These are phyloP conservation scores for Hibiscus trionum DNA, from an alignment of 345 rosid species.

Conservation along the genomic window DNA sequence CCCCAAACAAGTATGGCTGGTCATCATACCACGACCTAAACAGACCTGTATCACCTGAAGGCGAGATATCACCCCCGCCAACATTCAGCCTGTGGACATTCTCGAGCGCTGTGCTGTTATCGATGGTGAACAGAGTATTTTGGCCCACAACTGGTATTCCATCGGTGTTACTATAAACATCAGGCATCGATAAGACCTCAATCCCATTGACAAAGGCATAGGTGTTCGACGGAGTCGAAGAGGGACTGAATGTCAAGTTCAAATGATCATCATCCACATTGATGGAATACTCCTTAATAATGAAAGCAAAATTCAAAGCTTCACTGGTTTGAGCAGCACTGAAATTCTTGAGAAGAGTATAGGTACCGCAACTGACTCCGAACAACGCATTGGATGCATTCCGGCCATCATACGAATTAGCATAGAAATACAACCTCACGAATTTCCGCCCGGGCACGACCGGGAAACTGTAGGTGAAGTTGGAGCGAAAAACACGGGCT, in stretches of 20 bases:
- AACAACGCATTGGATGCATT: constrained; percentile 63
- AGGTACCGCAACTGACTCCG: constrained; percentile 50
- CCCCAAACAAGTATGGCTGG: constrained; percentile 53
- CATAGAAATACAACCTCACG: constrained; percentile 75
- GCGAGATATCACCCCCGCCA: constrained; percentile 81
- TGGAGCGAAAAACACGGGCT: constrained; percentile 61
- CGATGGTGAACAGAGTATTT: constrained; percentile 23
- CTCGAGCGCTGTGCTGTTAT: constrained; percentile 77
- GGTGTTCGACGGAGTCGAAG: constrained; percentile 31
- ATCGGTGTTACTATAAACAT: constrained; percentile 47
- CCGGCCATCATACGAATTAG: constrained; percentile 46
- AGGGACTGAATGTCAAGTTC: constrained; percentile 64
- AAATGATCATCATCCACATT: constrained; percentile 45
- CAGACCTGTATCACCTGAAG: constrained; percentile 77
- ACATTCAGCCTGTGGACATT: constrained; percentile 72
- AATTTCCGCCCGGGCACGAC: constrained; percentile 68
- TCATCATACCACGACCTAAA: constrained; percentile 79
- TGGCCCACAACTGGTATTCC: constrained; percentile 46
- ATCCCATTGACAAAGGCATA: constrained; percentile 94
- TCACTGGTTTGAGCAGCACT: constrained; percentile 69
- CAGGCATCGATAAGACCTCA: constrained; percentile 88
- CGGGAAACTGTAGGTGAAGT: constrained; percentile 70
- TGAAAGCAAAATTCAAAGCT: constrained; percentile 56
- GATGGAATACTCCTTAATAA: constrained; percentile 67
- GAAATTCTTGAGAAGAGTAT: constrained; percentile 74